phyloP scores from a whole-genome alignment of 352 stramenopile species.

The Phytophthora pisi region DNA sequence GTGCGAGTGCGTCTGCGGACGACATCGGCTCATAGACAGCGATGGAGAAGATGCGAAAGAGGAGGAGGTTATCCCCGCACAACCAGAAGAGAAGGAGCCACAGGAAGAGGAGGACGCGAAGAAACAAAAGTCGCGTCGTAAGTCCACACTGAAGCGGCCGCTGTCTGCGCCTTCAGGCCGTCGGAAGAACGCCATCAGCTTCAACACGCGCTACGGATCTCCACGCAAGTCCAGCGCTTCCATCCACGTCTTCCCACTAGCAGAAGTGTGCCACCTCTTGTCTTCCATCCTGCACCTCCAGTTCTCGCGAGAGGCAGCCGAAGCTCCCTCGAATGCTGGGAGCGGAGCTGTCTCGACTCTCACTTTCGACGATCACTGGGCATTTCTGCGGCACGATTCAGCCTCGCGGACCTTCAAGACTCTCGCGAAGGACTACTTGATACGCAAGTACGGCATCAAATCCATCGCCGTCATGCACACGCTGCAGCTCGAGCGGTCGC shows the following conservation, averaged over 20 bases:
- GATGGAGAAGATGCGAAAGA: slow-evolving; percentile 27
- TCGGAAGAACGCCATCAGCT: slow-evolving; percentile 58
- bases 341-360: slow-evolving; percentile 26
- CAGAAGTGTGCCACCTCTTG: slow-evolving; percentile 66
- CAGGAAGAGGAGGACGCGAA: slow-evolving; percentile 25
- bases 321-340: slow-evolving; percentile 10
- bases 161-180: slow-evolving; percentile 29
- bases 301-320: slow-evolving; percentile 55
- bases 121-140: slow-evolving; percentile 27
- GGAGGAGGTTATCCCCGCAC: slow-evolving; percentile 1
- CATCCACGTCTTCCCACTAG: slow-evolving; percentile 55
- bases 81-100: slow-evolving; percentile 2
- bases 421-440: slow-evolving; percentile 63
- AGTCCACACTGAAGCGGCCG: slow-evolving; percentile 40
- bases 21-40: slow-evolving; percentile 41
- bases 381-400: slow-evolving; percentile 35
- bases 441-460: slow-evolving; percentile 77
- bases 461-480: slow-evolving; percentile 75
- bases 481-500: slow-evolving; percentile 69
- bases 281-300: slow-evolving; percentile 68
- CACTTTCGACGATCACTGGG: slow-evolving; percentile 41
- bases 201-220: slow-evolving; percentile 37
- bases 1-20: slow-evolving; percentile 58
- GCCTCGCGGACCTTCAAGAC: slow-evolving; percentile 54
- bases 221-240: slow-evolving; percentile 40